Percentiles rank a stretch among this genome's conserved stretches.
phyloP scores from a whole-genome alignment of 2,329 filamentous ascomycete genomes.

The Fusarium luffae region DNA sequence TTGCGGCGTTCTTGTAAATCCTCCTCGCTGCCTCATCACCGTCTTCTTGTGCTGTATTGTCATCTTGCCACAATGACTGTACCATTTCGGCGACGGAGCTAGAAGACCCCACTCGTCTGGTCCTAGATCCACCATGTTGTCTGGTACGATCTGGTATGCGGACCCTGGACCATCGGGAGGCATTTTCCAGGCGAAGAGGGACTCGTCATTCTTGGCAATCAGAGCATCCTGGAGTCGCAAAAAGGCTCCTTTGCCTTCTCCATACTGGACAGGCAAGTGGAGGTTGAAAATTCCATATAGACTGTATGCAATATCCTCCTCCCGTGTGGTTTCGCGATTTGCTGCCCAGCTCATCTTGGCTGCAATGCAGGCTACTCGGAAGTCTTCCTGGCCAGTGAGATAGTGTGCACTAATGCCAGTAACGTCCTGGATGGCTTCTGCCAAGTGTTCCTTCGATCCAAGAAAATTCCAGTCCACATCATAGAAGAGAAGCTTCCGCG shows the following conservation, averaged over 20 bases:
- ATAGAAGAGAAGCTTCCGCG: not conserved
- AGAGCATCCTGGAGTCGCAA: constrained; percentile 2
- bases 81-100: not conserved
- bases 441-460: not conserved
- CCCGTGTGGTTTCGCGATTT: not conserved
- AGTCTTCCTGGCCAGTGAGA: not conserved
- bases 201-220: constrained; percentile 3
- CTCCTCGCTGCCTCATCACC: not conserved
- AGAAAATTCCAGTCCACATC: not conserved
- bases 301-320: constrained; percentile 2
- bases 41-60: constrained; percentile 2
- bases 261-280: not conserved
- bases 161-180: not conserved
- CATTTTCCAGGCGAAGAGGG: constrained; percentile 4
- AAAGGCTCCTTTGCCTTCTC: not conserved
- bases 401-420: constrained; percentile 1
- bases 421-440: not conserved
- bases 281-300: constrained; percentile 2
- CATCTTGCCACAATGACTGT: not conserved
- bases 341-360: constrained; percentile 10
- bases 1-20: not conserved
- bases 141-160: not conserved
- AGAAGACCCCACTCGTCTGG: constrained; percentile 2
- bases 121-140: not conserved
- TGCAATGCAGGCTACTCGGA: not conserved